Evolutionary conservation across 2,329 filamentous ascomycete species (phyloP).

Genomic region (Myriangium duriaei): DNA sequence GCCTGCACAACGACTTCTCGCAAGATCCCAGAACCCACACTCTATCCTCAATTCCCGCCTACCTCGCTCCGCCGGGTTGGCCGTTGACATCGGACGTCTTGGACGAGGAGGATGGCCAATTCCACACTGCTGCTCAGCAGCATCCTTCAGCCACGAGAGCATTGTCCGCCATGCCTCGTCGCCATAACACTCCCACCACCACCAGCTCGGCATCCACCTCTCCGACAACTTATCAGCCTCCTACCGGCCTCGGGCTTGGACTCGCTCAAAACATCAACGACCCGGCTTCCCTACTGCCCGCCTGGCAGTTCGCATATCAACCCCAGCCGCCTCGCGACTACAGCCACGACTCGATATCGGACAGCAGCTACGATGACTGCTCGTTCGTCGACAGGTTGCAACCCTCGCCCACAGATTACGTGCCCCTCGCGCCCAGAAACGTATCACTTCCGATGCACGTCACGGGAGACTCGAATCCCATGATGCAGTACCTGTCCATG

Average conservation of each 20-base stretch:
- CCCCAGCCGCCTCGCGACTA: conserved; percentile 19
- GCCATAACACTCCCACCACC: conserved; percentile 17
- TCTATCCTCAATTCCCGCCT: conserved; percentile 7
- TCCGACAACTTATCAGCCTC: conserved; percentile 19
- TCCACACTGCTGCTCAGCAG: conserved; percentile 3
- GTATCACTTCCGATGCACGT: conserved; percentile 23
- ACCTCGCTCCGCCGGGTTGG: conserved; percentile 7
- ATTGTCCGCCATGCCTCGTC: conserved; percentile 6
- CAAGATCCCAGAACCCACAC: conserved; percentile 5
- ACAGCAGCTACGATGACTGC: conserved; percentile 25
- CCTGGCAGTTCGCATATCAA: conserved; percentile 31
- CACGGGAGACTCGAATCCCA: conserved; percentile 28
- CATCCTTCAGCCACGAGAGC: conserved; percentile 4
- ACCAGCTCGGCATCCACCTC: conserved; percentile 15
- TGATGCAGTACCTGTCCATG: conserved; percentile 28
- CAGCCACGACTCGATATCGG: conserved; percentile 22
- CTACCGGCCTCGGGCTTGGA: conserved; percentile 21
- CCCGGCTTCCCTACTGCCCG: conserved; percentile 20
- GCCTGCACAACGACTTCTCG: conserved; percentile 9
- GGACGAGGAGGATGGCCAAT: conserved; percentile 9
- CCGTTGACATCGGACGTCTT: conserved; percentile 9
- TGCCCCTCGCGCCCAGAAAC: conserved; percentile 28
- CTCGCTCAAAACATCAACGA: conserved; percentile 17
- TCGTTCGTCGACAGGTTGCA: conserved; percentile 31
- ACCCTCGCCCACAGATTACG: conserved; percentile 35